Percentiles rank a stretch among this genome's conserved stretches.
phyloP scores from a whole-genome alignment of 139 green algal genomes.

The Chlamydomonas schloesseri region DNA sequence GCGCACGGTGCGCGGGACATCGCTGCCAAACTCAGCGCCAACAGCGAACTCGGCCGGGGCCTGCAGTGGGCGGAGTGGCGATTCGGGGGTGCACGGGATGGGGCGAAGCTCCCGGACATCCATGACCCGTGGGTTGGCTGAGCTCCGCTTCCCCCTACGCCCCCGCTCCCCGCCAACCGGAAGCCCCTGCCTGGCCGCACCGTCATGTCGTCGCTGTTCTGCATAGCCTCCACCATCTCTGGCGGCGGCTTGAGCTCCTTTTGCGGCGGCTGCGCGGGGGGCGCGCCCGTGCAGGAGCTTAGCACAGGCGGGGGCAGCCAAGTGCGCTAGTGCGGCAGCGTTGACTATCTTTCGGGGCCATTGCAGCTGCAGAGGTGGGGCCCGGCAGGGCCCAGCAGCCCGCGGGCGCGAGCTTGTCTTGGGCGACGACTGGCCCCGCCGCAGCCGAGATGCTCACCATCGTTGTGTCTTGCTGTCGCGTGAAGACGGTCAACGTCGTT shows the following conservation, averaged over 20 bases:
- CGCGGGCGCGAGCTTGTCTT: no score
- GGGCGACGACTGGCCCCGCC: no score
- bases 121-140: no score
- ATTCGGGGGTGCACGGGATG: neutral
- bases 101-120: neutral
- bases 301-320: no score
- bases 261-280: neutral
- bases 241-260: constrained; percentile 48
- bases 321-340: neutral
- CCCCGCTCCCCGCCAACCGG: no score
- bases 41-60: neutral
- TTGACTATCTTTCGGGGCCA: no score
- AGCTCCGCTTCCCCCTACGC: no score
- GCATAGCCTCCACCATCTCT: constrained; percentile 44
- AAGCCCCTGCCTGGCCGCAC: neutral
- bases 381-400: no score
- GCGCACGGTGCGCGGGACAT: constrained; percentile 35
- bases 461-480: no score
- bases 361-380: no score
- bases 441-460: neutral
- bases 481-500: no score
- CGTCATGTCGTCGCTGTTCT: constrained; percentile 36
- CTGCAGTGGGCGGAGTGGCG: neutral
- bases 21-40: neutral
- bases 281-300: neutral